Percentiles rank a stretch among this genome's conserved stretches.
phyloP scores from a whole-genome alignment of 2,329 filamentous ascomycete genomes.

The Penicillium occitanis region DNA sequence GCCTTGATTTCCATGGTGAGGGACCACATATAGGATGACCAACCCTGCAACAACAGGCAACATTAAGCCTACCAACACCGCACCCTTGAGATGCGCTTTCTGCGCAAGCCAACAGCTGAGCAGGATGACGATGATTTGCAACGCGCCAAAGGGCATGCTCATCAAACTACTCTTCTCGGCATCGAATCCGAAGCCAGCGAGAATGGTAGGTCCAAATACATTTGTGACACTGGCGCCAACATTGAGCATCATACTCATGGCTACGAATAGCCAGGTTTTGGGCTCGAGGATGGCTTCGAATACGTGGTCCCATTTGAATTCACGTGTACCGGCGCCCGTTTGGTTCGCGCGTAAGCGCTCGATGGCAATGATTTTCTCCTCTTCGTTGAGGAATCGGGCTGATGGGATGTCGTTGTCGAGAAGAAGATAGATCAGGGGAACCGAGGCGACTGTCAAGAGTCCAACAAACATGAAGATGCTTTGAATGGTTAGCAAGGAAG shows the following conservation, averaged over 20 bases:
- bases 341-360: conserved; percentile 53
- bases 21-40: conserved; percentile 56
- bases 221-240: conserved; percentile 64
- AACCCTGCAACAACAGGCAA: conserved; percentile 60
- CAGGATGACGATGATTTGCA: conserved; percentile 62
- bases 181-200: conserved; percentile 61
- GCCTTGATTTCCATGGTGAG: conserved; percentile 42
- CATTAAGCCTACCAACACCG: conserved; percentile 55
- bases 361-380: conserved; percentile 46
- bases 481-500: neutral
- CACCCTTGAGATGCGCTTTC: conserved; percentile 57
- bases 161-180: conserved; percentile 59
- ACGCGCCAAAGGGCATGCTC: conserved; percentile 65
- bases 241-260: conserved; percentile 62
- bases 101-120: conserved; percentile 59
- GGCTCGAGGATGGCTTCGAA: conserved; percentile 44
- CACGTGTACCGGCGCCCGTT: conserved; percentile 46
- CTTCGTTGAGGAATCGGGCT: conserved; percentile 44
- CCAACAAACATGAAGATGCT: conserved; percentile 62
- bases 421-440: conserved; percentile 59
- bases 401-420: conserved; percentile 55
- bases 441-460: conserved; percentile 59
- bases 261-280: conserved; percentile 48
- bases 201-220: conserved; percentile 64
- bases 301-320: conserved; percentile 49